Evolutionary conservation across 2,329 filamentous ascomycete species (phyloP), one percentile per base, ranked within the genome.

Genomic region (Aspergillus novoparasiticus): DNA sequence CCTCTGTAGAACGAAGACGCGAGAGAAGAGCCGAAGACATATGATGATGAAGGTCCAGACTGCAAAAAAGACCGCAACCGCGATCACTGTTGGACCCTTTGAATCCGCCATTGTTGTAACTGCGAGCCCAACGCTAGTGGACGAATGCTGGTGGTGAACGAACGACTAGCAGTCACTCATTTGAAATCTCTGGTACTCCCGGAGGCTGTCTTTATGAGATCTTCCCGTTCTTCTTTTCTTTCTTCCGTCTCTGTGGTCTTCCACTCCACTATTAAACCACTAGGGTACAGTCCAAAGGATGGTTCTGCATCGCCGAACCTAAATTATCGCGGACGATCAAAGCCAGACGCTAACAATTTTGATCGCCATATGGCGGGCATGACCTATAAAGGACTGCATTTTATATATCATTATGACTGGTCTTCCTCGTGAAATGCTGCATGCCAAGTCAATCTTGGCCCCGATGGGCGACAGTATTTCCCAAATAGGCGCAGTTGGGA

Each of bases 21-120:
- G 74, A 26, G 80, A 74, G 66, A 78, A 81, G 10, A 81, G 64
- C 23, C 80, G 72, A 34, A 81, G 68, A 34, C 59, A 57, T 30
- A 82, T 68, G 19, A 79, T 75, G 26, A 81, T 53, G 28, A 76
- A 72, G 9, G 78, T 79, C 9, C 81, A 61, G 14, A 75, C 64
- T 9, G 77, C 76, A 65, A 81, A 81, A 16, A 73, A 68, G 56
- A 81, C 70, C 32, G 73, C 68, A 50, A 81, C 69, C 23, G 73
- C 74, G 26, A 69, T 63, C 36, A 80, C 75, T 10, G 71, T 69
- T 16, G 75, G 75, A 11, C 75, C 76, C 48, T 76, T 74, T 14
- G 75, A 72, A n/a, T 75, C 73, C 16, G 55, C 60, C 60, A 58
- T 62, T 39, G 8, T 21, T 8, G 21, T 9, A 5, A 16, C 23